A percentile compares a stretch with the other conserved stretches of the same genome.
phyloP scores from a whole-genome alignment of 768 basidiomycete species.

The Tricholoma furcatifolium region DNA sequence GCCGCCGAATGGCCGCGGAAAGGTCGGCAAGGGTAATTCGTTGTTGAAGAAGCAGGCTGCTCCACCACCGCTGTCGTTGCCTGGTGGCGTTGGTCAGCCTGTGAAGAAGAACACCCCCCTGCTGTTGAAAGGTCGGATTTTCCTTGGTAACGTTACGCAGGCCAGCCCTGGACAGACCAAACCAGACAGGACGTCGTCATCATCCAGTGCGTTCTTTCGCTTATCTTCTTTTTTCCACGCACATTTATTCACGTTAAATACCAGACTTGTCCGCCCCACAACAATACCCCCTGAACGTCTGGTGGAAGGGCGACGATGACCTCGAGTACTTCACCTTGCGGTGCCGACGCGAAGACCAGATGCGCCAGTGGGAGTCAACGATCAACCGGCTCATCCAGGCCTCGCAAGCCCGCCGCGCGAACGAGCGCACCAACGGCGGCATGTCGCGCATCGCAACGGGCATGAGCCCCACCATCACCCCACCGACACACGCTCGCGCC shows the following conservation, averaged over 20 bases:
- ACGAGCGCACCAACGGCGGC: conserved; percentile 47
- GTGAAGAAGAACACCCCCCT: conserved; percentile 80
- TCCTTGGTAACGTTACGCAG: conserved; percentile 92
- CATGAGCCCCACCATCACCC: conserved; percentile 50
- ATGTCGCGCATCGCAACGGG: conserved; percentile 50
- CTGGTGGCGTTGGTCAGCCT: conserved; percentile 52
- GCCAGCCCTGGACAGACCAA: conserved; percentile 52
- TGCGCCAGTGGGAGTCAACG: conserved; percentile 88
- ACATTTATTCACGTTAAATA: not conserved
- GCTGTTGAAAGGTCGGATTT: conserved; percentile 93
- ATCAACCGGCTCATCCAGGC: conserved; percentile 87
- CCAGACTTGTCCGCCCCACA: conserved; percentile 50
- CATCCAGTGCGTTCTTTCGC: not conserved
- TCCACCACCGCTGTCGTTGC: conserved; percentile 43
- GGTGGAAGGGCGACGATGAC: conserved; percentile 94
- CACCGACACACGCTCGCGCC: conserved; percentile 30
- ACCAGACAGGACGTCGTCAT: conserved; percentile 53
- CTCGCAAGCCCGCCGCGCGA: conserved; percentile 65
- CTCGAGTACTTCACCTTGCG: conserved; percentile 93
- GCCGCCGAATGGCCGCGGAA: conserved; percentile 59
- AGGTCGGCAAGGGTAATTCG: conserved; percentile 81
- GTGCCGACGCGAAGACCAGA: conserved; percentile 89
- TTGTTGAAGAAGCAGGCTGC: conserved; percentile 81
- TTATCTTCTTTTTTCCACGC: not conserved
- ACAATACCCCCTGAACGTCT: conserved; percentile 81